phyloP scores from a whole-genome alignment of 129 eudicot genomes.

The Solidago caesia region DNA sequence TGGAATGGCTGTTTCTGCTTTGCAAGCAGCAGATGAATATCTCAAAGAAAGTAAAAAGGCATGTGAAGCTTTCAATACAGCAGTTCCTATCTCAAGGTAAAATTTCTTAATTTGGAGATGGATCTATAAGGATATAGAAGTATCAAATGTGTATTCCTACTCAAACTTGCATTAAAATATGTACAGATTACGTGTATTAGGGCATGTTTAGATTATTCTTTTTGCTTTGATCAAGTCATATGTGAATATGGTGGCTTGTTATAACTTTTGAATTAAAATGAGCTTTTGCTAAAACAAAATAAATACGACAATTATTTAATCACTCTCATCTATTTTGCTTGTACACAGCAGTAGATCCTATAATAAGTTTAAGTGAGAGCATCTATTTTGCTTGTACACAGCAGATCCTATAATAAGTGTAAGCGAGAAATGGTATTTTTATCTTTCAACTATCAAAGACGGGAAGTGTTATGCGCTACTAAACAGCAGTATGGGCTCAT shows the following conservation, averaged over 20 bases:
- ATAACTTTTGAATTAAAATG: no score
- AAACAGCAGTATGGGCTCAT: background rate
- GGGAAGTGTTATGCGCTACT: background rate
- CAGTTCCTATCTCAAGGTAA: conserved; percentile 86
- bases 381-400: background rate
- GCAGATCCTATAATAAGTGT: background rate
- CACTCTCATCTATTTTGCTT: no score
- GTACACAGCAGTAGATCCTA: no score
- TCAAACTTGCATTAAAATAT: no score
- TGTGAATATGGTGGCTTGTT: no score
- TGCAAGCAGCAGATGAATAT: conserved; percentile 98
- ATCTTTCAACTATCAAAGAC: background rate
- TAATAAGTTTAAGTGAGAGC: background rate
- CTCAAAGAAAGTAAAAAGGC: conserved; percentile 86
- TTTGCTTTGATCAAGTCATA: no score
- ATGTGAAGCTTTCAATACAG: conserved; percentile 78
- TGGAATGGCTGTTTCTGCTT: conserved; percentile 94
- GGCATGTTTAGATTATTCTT: no score
- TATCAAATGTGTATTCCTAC: background rate
- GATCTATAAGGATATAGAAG: background rate
- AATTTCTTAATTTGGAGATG: background rate
- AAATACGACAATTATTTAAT: no score
- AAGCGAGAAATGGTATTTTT: background rate
- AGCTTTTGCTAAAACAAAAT: no score
- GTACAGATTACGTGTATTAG: no score